These are phyloP conservation scores for Nitzschia inconspicua DNA, from an alignment of 108 stramenopile species.

Conservation along the genomic window DNA sequence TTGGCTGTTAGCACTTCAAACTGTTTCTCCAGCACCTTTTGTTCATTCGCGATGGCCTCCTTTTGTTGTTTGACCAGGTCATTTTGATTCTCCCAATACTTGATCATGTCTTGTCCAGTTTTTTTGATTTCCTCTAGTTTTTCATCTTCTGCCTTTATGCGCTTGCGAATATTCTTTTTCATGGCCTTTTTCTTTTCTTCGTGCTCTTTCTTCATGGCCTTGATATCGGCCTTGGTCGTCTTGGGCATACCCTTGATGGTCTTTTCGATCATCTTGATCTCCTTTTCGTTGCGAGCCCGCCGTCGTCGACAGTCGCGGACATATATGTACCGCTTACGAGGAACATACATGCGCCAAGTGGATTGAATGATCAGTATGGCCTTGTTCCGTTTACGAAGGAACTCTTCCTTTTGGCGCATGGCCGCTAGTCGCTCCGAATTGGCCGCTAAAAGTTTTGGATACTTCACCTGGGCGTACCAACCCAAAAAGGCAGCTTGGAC, in stretches of 20 bases:
- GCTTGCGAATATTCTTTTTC: conserved; percentile 6
- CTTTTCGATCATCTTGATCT: conserved; percentile 25
- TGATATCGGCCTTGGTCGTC: conserved; percentile 17
- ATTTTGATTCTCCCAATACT: conserved; percentile 23
- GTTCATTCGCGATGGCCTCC: conserved; percentile 8
- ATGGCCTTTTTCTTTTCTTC: conserved; percentile 21
- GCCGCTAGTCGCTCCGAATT: background rate
- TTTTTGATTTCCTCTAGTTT: conserved; percentile 4
- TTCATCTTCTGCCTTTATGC: conserved; percentile 7
- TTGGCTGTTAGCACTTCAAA: conserved; percentile 12
- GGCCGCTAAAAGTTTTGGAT: background rate
- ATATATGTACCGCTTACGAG: conserved; percentile 9
- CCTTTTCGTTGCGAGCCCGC: conserved; percentile 12
- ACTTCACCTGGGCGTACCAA: conserved; percentile 9
- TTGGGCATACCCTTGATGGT: conserved; percentile 16
- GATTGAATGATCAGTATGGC: background rate
- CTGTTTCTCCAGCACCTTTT: conserved; percentile 23
- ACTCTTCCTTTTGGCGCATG: background rate
- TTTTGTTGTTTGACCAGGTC: background rate
- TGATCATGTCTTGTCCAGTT: conserved; percentile 17
- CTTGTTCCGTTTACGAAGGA: background rate
- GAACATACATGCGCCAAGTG: conserved; percentile 1
- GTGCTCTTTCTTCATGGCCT: conserved; percentile 27
- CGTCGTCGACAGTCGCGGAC: conserved; percentile 6
- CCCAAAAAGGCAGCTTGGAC: conserved; percentile 12